phyloP scores from a whole-genome alignment of 345 rosid genomes.

The Eucalyptus grandis region DNA sequence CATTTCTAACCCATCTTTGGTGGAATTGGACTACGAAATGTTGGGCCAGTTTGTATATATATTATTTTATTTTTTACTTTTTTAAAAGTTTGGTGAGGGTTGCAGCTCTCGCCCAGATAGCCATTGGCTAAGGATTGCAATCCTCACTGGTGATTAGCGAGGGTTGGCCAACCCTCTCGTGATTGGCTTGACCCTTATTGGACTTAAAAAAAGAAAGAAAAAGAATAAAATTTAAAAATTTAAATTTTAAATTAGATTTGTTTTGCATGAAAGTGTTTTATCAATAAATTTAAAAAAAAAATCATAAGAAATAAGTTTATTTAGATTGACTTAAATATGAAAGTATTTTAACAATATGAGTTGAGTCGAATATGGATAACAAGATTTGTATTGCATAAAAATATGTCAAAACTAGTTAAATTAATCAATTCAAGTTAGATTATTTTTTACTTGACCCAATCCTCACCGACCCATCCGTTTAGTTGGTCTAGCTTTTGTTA shows the following conservation, averaged over 20 bases:
- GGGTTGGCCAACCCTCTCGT: neutral
- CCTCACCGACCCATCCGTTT: too few species aligned
- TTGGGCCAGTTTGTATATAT: too few species aligned
- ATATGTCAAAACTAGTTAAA: neutral
- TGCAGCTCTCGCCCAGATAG: accelerated
- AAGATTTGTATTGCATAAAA: neutral
- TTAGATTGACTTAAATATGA: neutral
- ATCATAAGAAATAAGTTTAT: neutral
- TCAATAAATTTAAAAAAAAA: neutral
- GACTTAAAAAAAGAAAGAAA: accelerated
- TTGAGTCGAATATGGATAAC: neutral
- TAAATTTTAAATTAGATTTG: accelerated
- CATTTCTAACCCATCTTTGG: too few species aligned
- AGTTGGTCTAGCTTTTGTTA: neutral
- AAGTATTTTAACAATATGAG: accelerated
- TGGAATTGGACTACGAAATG: neutral
- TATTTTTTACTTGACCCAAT: too few species aligned
- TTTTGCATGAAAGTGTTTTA: neutral
- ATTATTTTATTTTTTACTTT: too few species aligned
- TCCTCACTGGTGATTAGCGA: accelerated
- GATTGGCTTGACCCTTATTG: accelerated
- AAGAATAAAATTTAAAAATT: too few species aligned
- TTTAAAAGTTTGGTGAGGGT: too few species aligned
- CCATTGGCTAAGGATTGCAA: accelerated
- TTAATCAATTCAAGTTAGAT: neutral